A percentile compares a stretch with the other conserved stretches of the same genome.
phyloP scores from a whole-genome alignment of 495 filamentous ascomycete species.

The Hyaloscypha finlandica region DNA sequence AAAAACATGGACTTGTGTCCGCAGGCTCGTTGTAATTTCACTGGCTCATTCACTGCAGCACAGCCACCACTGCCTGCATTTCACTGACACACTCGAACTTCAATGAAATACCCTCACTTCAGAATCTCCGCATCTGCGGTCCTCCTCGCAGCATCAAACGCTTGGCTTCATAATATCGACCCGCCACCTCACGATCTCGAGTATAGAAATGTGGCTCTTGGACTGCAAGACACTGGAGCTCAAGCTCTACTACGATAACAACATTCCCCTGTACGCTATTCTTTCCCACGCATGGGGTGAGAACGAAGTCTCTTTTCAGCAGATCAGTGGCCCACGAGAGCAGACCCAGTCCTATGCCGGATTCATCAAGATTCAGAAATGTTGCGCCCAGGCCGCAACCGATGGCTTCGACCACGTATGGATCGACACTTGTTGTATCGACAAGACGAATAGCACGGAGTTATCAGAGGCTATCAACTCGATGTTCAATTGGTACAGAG shows the following conservation, averaged over 20 bases:
- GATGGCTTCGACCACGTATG: neutral
- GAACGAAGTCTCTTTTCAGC: neutral
- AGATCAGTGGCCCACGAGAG: neutral
- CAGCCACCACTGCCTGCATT: too few relatives aligned
- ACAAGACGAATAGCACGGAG: neutral
- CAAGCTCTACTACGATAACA: neutral
- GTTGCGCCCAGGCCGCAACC: neutral
- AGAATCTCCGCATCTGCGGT: too few relatives aligned
- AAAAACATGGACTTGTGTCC: too few relatives aligned
- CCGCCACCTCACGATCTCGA: too few relatives aligned
- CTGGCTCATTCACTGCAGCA: too few relatives aligned
- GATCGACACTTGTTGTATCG: neutral
- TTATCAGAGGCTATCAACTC: neutral
- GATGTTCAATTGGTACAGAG: neutral
- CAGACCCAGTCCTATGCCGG: neutral
- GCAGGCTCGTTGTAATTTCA: too few relatives aligned
- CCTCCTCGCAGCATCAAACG: too few relatives aligned
- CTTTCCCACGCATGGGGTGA: neutral
- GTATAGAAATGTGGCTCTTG: neutral
- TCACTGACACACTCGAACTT: too few relatives aligned
- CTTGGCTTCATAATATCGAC: too few relatives aligned
- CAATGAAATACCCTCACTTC: too few relatives aligned
- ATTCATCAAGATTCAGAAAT: neutral
- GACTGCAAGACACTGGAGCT: neutral
- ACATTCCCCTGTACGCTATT: neutral